Conservation (phyloP, 1,284 basidiomycete genomes). For the Cryptococcus amylolentus region DNA sequence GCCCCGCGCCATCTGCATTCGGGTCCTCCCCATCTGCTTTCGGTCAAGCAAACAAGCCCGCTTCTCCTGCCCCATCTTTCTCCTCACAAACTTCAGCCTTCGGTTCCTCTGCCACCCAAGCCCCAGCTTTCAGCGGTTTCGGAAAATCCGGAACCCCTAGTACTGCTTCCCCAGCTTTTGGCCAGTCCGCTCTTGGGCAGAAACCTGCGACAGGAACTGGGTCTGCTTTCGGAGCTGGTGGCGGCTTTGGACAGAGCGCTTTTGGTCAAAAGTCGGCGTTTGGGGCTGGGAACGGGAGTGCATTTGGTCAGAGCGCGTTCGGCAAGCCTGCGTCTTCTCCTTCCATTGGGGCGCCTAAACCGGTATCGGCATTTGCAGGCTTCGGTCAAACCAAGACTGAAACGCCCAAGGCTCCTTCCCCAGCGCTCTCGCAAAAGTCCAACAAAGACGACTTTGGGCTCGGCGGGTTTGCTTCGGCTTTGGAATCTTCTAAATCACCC, state of each 20-base stretch:
- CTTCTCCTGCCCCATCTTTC: neutral
- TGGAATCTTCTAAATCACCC: constrained; percentile 18
- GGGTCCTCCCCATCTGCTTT: constrained; percentile 13
- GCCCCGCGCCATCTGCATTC: constrained; percentile 13
- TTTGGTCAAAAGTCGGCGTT: constrained; percentile 14
- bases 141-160: constrained; percentile 1
- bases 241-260: constrained; percentile 3
- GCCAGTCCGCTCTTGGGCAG: constrained; percentile 8
- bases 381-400: constrained; percentile 3
- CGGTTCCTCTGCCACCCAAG: constrained; percentile 20
- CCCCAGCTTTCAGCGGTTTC: constrained; percentile 5
- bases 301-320: constrained; percentile 17
- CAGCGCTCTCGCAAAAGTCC: neutral
- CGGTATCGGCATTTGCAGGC: constrained; percentile 2
- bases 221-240: constrained; percentile 16
- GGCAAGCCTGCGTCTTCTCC: constrained; percentile 3
- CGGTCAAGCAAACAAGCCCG: neutral
- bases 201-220: neutral
- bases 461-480: constrained; percentile 30
- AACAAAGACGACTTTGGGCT: constrained; percentile 35
- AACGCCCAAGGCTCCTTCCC: neutral
- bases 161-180: constrained; percentile 2
- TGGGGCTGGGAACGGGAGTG: constrained; percentile 7
- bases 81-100: constrained; percentile 6
- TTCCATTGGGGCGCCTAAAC: constrained; percentile 2